Evolutionary conservation across 371 early-diverging fungal species (phyloP).

Genomic region (Syncephalastrum racemosum): DNA sequence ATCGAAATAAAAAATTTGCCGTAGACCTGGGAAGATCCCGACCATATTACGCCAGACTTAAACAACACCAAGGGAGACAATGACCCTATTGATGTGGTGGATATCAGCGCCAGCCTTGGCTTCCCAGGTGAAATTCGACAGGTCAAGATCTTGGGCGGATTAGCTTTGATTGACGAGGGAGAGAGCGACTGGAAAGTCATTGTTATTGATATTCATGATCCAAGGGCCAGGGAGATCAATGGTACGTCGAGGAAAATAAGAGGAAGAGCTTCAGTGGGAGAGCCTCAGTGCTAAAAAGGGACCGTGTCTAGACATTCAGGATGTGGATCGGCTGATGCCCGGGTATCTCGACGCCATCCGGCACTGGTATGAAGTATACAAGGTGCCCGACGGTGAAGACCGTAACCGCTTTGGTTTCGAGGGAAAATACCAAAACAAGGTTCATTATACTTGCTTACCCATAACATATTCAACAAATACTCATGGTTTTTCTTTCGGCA

Average conservation of each 20-base stretch:
- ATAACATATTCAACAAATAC: background rate
- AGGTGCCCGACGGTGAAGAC: slow-evolving; percentile 89
- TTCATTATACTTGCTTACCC: slow-evolving; percentile 12
- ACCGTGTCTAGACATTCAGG: slow-evolving; percentile 67
- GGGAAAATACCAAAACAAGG: slow-evolving; percentile 81
- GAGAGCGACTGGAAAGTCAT: slow-evolving; percentile 97
- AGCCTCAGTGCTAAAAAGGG: no score
- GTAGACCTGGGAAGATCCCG: slow-evolving; percentile 92
- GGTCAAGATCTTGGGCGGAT: slow-evolving; percentile 87
- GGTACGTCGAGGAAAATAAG: slow-evolving; percentile 7
- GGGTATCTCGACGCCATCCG: slow-evolving; percentile 81
- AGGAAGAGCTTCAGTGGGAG: no score
- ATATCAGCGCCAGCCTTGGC: slow-evolving; percentile 28
- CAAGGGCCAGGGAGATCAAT: slow-evolving; percentile 76
- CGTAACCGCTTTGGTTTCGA: slow-evolving; percentile 90
- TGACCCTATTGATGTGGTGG: slow-evolving; percentile 90
- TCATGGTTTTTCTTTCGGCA: slow-evolving; percentile 7
- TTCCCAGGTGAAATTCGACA: slow-evolving; percentile 50
- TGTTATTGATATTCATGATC: slow-evolving; percentile 84
- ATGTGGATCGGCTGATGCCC: slow-evolving; percentile 84
- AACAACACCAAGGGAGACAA: slow-evolving; percentile 87
- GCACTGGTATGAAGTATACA: slow-evolving; percentile 91
- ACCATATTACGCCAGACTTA: slow-evolving; percentile 57
- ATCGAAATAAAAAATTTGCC: no score
- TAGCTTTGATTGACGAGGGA: slow-evolving; percentile 87